phyloP scores from a whole-genome alignment of 495 filamentous ascomycete species.

The Aspergillus mulundensis region DNA sequence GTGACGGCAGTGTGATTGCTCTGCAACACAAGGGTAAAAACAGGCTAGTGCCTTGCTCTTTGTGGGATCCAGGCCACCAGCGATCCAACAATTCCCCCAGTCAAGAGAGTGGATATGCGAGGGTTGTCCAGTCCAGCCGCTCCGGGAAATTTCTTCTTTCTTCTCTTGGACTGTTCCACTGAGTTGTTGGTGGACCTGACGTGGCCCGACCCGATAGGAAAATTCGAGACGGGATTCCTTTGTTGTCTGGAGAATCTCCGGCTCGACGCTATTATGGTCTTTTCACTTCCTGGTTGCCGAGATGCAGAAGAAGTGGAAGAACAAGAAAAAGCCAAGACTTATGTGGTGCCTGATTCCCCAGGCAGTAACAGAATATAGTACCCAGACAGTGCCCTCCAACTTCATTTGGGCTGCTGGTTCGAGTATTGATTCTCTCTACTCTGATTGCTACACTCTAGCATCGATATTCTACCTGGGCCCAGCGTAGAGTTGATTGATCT shows the following conservation, averaged over 20 bases:
- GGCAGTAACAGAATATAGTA: background rate
- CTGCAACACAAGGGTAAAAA: background rate
- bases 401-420: background rate
- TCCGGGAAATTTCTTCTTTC: conserved; percentile 3
- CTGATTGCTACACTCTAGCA: too few relatives aligned
- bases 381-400: background rate
- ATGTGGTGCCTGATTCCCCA: background rate
- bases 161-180: background rate
- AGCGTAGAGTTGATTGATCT: too few relatives aligned
- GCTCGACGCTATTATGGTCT: background rate
- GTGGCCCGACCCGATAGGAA: conserved; percentile 17
- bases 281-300: background rate
- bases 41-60: background rate
- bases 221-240: background rate
- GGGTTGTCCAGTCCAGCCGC: background rate
- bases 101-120: conserved; percentile 1
- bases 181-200: background rate
- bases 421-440: too few relatives aligned
- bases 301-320: background rate
- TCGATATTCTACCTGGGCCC: too few relatives aligned
- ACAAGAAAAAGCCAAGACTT: background rate
- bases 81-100: background rate
- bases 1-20: background rate
- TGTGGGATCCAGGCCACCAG: background rate
- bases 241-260: background rate